Percentiles rank a stretch among this genome's conserved stretches.
These are phyloP conservation scores for Cercospora nicotianae DNA, from an alignment of 2,329 filamentous ascomycete species.

Conservation along the genomic window DNA sequence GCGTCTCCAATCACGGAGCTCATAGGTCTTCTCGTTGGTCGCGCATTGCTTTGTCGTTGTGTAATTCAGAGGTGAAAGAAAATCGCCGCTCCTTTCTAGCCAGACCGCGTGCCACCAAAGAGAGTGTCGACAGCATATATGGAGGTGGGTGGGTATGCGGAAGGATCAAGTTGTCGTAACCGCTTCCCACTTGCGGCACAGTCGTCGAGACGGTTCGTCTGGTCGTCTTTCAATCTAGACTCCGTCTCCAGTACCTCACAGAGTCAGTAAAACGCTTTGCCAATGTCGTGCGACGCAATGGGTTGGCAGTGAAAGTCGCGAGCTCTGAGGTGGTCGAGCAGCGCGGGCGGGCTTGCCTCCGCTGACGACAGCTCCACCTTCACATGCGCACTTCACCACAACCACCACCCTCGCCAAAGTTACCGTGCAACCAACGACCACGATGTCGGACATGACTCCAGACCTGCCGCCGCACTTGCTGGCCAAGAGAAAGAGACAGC, in stretches of 20 bases:
- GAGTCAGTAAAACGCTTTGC: background rate
- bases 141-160: background rate
- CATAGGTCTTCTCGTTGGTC: constrained; percentile 58
- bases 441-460: constrained; percentile 70
- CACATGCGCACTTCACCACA: background rate
- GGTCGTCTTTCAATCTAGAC: background rate
- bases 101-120: background rate
- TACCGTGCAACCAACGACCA: background rate
- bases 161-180: constrained; percentile 4
- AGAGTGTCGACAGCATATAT: background rate
- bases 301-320: background rate
- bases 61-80: background rate
- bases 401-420: background rate
- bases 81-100: background rate
- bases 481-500: constrained; percentile 52
- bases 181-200: background rate
- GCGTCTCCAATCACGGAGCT: constrained; percentile 66
- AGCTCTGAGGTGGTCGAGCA: constrained; percentile 1
- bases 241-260: background rate
- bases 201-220: background rate
- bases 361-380: constrained; percentile 13
- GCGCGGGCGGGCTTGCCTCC: background rate
- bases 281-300: background rate
- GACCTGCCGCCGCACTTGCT: constrained; percentile 66
- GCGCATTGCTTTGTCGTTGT: constrained; percentile 52